phyloP scores from a whole-genome alignment of 1,284 basidiomycete species.

The Malassezia furfur region DNA sequence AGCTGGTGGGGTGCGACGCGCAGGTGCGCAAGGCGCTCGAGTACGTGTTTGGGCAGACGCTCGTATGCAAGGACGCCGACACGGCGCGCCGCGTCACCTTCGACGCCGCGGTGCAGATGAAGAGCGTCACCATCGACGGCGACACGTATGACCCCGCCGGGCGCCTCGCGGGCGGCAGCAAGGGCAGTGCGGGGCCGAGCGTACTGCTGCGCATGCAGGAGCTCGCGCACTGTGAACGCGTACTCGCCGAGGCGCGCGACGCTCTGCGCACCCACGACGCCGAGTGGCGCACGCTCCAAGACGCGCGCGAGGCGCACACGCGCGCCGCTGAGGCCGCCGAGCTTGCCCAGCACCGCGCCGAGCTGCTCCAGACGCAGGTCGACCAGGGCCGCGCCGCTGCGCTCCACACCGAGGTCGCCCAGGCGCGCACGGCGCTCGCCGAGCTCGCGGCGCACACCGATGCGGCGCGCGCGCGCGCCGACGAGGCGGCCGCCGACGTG shows the following conservation, averaged over 20 bases:
- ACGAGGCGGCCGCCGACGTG: constrained; percentile 65
- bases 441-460: constrained; percentile 62
- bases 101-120: constrained; percentile 61
- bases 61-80: constrained; percentile 81
- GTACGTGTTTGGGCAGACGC: constrained; percentile 85
- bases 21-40: constrained; percentile 82
- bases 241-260: constrained; percentile 56
- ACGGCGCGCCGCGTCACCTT: constrained; percentile 86
- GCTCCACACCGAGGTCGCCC: constrained; percentile 72
- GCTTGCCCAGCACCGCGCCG: constrained; percentile 77
- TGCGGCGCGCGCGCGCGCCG: constrained; percentile 65
- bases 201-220: constrained; percentile 78
- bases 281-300: constrained; percentile 5
- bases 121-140: constrained; percentile 84
- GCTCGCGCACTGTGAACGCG: constrained; percentile 57
- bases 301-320: constrained; percentile 51
- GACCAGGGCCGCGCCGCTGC: constrained; percentile 73
- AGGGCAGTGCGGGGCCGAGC: constrained; percentile 62
- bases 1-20: constrained; percentile 72
- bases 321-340: constrained; percentile 67
- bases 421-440: constrained; percentile 60
- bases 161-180: constrained; percentile 81
- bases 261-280: constrained; percentile 52
- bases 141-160: constrained; percentile 96
- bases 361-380: constrained; percentile 72